phyloP scores from a whole-genome alignment of 176 grass and related monocot species.

The Puya raimondii region DNA sequence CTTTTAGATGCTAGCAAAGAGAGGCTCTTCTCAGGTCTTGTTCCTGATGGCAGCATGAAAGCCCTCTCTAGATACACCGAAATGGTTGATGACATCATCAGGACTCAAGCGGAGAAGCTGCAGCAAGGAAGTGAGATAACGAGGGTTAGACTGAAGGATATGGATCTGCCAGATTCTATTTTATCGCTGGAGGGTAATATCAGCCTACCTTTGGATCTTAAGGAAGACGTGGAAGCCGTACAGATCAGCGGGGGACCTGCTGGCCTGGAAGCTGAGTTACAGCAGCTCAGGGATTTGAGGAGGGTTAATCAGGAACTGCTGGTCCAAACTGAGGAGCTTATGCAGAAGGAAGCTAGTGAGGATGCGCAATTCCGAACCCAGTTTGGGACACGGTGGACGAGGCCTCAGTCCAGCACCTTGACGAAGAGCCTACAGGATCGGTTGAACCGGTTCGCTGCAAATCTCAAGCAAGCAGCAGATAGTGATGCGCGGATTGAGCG shows the following conservation, averaged over 20 bases:
- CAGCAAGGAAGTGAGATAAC: conserved; percentile 97
- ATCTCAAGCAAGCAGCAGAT: conserved; percentile 84
- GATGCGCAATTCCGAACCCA: conserved; percentile 89
- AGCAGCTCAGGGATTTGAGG: conserved; percentile 91
- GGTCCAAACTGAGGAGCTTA: conserved; percentile 81
- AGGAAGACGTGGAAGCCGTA: conserved; percentile 86
- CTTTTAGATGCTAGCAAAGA: conserved; percentile 93
- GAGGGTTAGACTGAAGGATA: conserved; percentile 91
- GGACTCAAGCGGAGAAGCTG: conserved; percentile 91
- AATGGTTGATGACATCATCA: conserved; percentile 92
- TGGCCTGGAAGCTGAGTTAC: conserved; percentile 71
- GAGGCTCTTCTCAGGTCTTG: conserved; percentile 74
- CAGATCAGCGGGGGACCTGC: conserved; percentile 97
- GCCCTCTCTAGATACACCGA: conserved; percentile 95
- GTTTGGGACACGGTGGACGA: conserved; percentile 85
- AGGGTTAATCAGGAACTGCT: conserved; percentile 96
- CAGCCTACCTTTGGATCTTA: conserved; percentile 70
- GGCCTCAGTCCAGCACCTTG: conserved; percentile 87
- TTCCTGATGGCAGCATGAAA: conserved; percentile 96
- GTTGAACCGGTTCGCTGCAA: conserved; percentile 83
- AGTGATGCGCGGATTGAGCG: conserved; percentile 76
- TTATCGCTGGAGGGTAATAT: conserved; percentile 91
- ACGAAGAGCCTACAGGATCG: conserved; percentile 94
- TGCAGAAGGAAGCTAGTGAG: conserved; percentile 92
- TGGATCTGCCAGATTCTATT: conserved; percentile 99